These are phyloP conservation scores for Sanguinoderma infundibulare DNA, from an alignment of 1,284 basidiomycete genomes.

Conservation along the genomic window DNA sequence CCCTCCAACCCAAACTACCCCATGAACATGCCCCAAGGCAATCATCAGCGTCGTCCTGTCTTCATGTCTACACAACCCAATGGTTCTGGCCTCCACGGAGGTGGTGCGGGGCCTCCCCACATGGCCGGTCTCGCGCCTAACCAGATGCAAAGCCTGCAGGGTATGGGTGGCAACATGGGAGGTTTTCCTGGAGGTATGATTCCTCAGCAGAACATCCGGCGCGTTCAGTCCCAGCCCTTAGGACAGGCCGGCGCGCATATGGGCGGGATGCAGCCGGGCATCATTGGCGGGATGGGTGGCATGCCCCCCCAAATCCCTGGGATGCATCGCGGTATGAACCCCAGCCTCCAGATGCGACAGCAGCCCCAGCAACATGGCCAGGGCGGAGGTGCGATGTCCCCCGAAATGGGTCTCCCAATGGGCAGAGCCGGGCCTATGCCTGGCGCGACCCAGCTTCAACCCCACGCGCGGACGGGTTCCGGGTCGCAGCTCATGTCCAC, in stretches of 20 bases:
- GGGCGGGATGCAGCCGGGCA: constrained; percentile 44
- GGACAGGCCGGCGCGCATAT: constrained; percentile 39
- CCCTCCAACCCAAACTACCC: constrained; percentile 23
- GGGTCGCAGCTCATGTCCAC: constrained; percentile 54
- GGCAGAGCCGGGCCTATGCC: constrained; percentile 37
- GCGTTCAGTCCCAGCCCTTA: constrained; percentile 57
- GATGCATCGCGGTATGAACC: constrained; percentile 21
- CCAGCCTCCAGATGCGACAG: constrained; percentile 31
- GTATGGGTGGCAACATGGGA: constrained; percentile 32
- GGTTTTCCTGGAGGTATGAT: constrained; percentile 43
- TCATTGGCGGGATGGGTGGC: constrained; percentile 33
- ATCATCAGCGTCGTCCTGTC: constrained; percentile 27
- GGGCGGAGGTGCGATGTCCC: constrained; percentile 42
- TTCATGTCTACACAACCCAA: constrained; percentile 38
- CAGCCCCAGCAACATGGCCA: constrained; percentile 26
- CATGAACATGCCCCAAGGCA: constrained; percentile 27
- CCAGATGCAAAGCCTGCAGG: constrained; percentile 33
- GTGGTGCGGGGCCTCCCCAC: constrained; percentile 38
- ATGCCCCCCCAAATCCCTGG: constrained; percentile 34
- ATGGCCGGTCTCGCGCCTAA: constrained; percentile 43
- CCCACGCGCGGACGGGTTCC: constrained; percentile 45
- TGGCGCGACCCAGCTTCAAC: constrained; percentile 43
- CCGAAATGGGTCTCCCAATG: constrained; percentile 45
- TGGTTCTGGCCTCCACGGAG: constrained; percentile 40
- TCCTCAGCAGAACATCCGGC: constrained; percentile 44